Conservation (phyloP, 192 early-diverging fungal species). For the Neocallimastix lanati region DNA sequence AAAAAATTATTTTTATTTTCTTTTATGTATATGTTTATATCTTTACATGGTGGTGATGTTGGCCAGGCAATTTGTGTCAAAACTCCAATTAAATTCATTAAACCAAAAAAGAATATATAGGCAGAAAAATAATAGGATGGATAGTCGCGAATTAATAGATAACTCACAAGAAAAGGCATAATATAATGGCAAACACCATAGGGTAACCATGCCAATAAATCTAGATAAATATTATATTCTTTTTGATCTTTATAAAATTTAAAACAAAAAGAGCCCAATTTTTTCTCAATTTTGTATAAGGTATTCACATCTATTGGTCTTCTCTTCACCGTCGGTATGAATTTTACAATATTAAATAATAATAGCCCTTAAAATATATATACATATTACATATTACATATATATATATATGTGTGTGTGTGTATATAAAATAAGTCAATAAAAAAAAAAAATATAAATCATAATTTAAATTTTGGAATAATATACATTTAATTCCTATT, state of each 20-base stretch:
- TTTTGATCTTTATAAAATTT: background rate
- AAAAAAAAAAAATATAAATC: too few relatives aligned
- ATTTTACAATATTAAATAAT: background rate
- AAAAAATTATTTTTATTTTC: background rate
- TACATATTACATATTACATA: too few relatives aligned
- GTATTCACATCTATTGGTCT: background rate
- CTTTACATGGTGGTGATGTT: constrained; percentile 48
- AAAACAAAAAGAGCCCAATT: background rate
- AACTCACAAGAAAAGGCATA: constrained; percentile 36
- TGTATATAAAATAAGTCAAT: too few relatives aligned
- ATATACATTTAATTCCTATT: too few relatives aligned
- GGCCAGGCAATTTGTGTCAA: constrained; percentile 50
- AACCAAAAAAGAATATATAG: constrained; percentile 41
- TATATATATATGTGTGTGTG: too few relatives aligned
- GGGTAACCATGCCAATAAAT: constrained; percentile 47
- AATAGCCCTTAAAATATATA: too few relatives aligned
- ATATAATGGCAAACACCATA: constrained; percentile 58
- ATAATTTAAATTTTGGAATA: too few relatives aligned
- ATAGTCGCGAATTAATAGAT: constrained; percentile 18
- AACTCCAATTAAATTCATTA: constrained; percentile 46
- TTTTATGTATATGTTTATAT: too few relatives aligned
- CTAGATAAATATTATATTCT: constrained; percentile 10
- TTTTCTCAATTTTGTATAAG: background rate
- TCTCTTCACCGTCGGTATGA: background rate
- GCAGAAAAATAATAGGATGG: constrained; percentile 21